These are phyloP conservation scores for Jasminum sambac DNA, from an alignment of 257 asterid genomes.

Conservation along the genomic window DNA sequence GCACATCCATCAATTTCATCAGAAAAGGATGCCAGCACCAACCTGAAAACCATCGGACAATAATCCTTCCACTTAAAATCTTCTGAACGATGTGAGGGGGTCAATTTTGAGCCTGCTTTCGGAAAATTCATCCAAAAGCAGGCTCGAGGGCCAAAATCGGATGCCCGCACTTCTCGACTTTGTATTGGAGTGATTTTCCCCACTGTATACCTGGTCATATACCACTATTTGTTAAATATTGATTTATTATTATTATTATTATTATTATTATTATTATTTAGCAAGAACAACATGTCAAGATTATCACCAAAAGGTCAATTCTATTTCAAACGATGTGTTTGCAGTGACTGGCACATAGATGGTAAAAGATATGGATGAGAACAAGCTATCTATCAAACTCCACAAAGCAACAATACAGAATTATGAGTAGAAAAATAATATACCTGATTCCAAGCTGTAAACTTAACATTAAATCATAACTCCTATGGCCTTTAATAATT, in stretches of 20 bases:
- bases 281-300: not conserved
- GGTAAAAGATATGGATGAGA: no score
- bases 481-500: slow-evolving; percentile 94
- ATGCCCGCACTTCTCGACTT: slow-evolving; percentile 77
- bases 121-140: slow-evolving; percentile 98
- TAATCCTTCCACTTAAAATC: slow-evolving; percentile 98
- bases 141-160: slow-evolving; percentile 88
- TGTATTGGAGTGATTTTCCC: slow-evolving; percentile 97
- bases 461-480: slow-evolving; percentile 95
- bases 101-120: slow-evolving; percentile 81
- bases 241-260: no score
- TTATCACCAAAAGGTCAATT: slow-evolving; percentile 9
- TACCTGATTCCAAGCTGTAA: slow-evolving; percentile 99
- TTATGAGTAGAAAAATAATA: slow-evolving; percentile 2
- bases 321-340: not conserved
- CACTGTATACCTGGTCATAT: slow-evolving; percentile 77
- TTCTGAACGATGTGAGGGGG: slow-evolving; percentile 90
- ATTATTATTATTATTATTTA: no score
- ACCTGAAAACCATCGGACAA: slow-evolving; percentile 99
- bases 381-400: slow-evolving; percentile 20
- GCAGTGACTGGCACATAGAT: no score
- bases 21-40: slow-evolving; percentile 19
- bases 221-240: slow-evolving; percentile 27
- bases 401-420: not conserved
- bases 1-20: no score